Conservation (phyloP, 805 yeast species). For the Ogataea corticis region DNA sequence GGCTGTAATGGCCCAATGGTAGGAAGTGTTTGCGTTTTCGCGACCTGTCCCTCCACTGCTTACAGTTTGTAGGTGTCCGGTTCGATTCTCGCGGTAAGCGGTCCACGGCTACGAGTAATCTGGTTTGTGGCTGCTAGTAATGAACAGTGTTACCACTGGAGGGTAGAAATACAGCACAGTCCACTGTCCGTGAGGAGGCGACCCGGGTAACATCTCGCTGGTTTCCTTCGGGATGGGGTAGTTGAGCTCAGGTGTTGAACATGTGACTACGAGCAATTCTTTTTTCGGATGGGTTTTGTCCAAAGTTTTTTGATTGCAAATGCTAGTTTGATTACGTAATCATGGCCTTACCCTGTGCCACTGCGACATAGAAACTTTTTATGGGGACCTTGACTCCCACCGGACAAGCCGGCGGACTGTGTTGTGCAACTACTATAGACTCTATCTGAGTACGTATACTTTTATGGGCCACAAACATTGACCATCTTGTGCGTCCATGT, state of each 20-base stretch:
- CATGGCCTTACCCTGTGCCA: no score
- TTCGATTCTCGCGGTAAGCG: slow-evolving; percentile 43
- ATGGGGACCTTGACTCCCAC: no score
- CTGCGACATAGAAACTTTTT: no score
- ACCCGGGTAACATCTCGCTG: slow-evolving; percentile 39
- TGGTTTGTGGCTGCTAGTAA: slow-evolving; percentile 30
- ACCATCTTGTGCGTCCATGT: no score
- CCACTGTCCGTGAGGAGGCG: slow-evolving; percentile 44
- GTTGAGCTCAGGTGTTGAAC: slow-evolving; percentile 13
- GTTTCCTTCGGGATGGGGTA: slow-evolving; percentile 27
- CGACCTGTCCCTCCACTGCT: slow-evolving; percentile 12
- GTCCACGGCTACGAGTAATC: slow-evolving; percentile 35
- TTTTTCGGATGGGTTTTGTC: neutral
- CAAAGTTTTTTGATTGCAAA: neutral
- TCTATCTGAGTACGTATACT: no score
- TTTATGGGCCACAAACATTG: no score
- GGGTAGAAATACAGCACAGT: slow-evolving; percentile 49
- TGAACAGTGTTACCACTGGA: slow-evolving; percentile 38
- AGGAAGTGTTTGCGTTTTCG: slow-evolving; percentile 31
- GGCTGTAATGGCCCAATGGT: slow-evolving; percentile 36
- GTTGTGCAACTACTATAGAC: no score
- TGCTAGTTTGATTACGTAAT: neutral
- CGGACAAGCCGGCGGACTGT: neutral
- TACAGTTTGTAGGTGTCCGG: slow-evolving; percentile 42
- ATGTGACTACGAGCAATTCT: slow-evolving; percentile 24